Percentiles rank a stretch among this genome's conserved stretches.
These are phyloP conservation scores for Paramecium sonneborni DNA, from an alignment of 73 alveolate species.

Conservation along the genomic window DNA sequence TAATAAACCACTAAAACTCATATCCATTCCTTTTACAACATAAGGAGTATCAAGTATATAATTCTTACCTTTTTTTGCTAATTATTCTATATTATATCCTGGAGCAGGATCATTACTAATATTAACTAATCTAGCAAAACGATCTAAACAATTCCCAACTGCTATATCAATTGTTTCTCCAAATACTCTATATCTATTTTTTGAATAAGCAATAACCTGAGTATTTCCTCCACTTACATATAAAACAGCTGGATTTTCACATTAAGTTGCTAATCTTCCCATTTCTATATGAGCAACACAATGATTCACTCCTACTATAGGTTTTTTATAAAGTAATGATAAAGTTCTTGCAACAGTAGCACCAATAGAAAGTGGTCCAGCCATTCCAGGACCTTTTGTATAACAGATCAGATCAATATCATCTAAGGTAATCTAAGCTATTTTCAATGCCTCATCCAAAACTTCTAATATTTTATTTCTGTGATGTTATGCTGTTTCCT, in stretches of 20 bases:
- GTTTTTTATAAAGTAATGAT: slow-evolving; percentile 90
- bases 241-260: slow-evolving; percentile 93
- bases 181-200: slow-evolving; percentile 91
- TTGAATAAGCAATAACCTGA: slow-evolving; percentile 94
- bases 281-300: slow-evolving; percentile 99
- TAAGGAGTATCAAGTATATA: slow-evolving; percentile 94
- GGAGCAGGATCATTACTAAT: slow-evolving; percentile 99
- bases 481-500: slow-evolving; percentile 98
- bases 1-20: slow-evolving; percentile 93
- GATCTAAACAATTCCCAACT: slow-evolving; percentile 97
- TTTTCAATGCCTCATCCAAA: slow-evolving; percentile 86
- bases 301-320: slow-evolving; percentile 98
- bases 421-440: slow-evolving; percentile 85
- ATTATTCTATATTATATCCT: slow-evolving; percentile 96
- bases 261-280: slow-evolving; percentile 96
- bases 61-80: slow-evolving; percentile 89
- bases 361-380: slow-evolving; percentile 96
- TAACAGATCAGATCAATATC: slow-evolving; percentile 89
- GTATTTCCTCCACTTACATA: slow-evolving; percentile 99
- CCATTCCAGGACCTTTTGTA: slow-evolving; percentile 99
- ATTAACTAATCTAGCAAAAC: slow-evolving; percentile 95
- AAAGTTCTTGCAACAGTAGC: slow-evolving; percentile 97
- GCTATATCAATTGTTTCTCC: slow-evolving; percentile 99
- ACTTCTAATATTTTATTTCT: slow-evolving; percentile 85
- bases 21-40: slow-evolving; percentile 99